Evolutionary conservation across 2,329 filamentous ascomycete species (phyloP).

Genomic region (Diatrype stigma): DNA sequence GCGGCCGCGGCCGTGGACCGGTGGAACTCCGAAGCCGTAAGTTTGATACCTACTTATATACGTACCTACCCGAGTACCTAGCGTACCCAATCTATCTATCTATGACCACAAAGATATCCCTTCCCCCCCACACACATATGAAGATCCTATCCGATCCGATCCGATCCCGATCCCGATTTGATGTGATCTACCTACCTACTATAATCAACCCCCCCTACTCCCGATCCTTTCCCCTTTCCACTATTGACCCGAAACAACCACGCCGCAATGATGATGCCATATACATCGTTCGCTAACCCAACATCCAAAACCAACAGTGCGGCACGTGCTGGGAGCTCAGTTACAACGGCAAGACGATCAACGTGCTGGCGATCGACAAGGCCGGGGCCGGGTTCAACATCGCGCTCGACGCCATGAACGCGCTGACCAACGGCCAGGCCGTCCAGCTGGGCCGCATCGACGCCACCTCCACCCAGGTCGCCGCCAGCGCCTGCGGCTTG

Average conservation of each 20-base stretch:
- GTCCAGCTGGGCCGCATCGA: constrained; percentile 48
- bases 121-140: no score
- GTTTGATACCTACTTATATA: constrained; percentile 4
- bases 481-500: constrained; percentile 38
- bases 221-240: background rate
- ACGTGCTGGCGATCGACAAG: constrained; percentile 54
- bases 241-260: no score
- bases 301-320: constrained; percentile 41
- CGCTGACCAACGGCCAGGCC: constrained; percentile 49
- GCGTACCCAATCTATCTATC: no score
- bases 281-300: no score
- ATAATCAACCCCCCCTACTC: no score
- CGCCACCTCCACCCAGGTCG: constrained; percentile 42
- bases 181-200: background rate
- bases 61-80: background rate
- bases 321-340: constrained; percentile 55
- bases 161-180: background rate
- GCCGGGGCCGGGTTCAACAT: constrained; percentile 51
- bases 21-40: constrained; percentile 48
- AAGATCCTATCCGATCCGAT: background rate
- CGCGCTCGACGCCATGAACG: constrained; percentile 51
- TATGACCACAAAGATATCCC: no score
- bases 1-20: constrained; percentile 47
- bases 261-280: no score
- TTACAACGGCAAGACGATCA: constrained; percentile 48